These are phyloP conservation scores for Saccharomyces hybrid DNA, from an alignment of 1,139 yeast species.

Conservation along the genomic window DNA sequence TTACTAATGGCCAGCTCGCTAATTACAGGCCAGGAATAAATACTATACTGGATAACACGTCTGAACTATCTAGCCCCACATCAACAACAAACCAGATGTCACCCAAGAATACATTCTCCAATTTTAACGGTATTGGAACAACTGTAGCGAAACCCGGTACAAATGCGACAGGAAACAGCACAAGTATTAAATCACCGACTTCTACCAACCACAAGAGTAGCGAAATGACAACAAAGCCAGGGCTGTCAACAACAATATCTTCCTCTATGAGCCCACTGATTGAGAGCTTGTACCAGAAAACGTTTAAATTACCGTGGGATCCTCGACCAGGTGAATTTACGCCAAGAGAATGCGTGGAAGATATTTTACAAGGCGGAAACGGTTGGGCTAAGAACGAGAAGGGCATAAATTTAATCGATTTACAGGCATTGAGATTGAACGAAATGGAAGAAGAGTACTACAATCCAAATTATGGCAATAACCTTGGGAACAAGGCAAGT, in stretches of 20 bases:
- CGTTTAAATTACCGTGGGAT: constrained; percentile 74
- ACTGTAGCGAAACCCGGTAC: neutral
- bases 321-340: constrained; percentile 65
- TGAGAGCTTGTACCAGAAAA: constrained; percentile 48
- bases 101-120: constrained; percentile 6
- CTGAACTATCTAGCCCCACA: neutral
- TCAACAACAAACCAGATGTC: constrained; percentile 10
- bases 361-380: constrained; percentile 65
- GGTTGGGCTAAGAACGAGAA: constrained; percentile 55
- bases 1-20: constrained; percentile 20
- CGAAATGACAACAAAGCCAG: constrained; percentile 6
- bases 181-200: constrained; percentile 2
- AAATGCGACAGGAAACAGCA: neutral
- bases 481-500: neutral
- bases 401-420: constrained; percentile 37
- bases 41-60: constrained; percentile 18
- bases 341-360: constrained; percentile 68
- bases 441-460: constrained; percentile 20
- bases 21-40: constrained; percentile 19
- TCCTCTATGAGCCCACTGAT: constrained; percentile 40
- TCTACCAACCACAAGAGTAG: neutral
- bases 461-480: constrained; percentile 1
- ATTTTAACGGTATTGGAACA: constrained; percentile 4
- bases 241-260: constrained; percentile 14
- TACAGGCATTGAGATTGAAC: constrained; percentile 33